Evolutionary conservation across 352 stramenopile genomes (phyloP), one percentile per base, ranked within the genome.

Genomic region (Globisporangium echinulatum): DNA sequence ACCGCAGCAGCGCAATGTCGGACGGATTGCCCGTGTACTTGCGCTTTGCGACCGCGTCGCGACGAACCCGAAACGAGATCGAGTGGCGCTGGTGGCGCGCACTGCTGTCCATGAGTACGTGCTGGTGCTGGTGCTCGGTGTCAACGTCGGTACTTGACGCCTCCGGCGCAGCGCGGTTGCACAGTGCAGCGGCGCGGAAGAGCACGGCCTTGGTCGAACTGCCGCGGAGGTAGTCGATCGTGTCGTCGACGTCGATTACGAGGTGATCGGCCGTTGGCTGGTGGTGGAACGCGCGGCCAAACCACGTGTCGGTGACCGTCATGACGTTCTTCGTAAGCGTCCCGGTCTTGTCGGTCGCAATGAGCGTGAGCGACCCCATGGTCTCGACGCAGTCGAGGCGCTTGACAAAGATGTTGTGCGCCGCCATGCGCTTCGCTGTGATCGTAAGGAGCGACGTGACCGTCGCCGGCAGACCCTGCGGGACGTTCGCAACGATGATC

Each of bases 291-390:
- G 70, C 63, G 7, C 66, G 46, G 7, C 63, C 74, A 25, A 61
- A 42, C 71, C 71, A 84, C 25, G 63, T 76, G 51, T 85, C 71
- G 2, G 71, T 79, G 37, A 83, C 65, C 13, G 75, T 75, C 82
- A 83, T 79, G 51, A 85, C 69, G 67, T 80, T 82, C 61, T 78
- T 81, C 4, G 93, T 98, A 7, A 97, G 78, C 49, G 91, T 98
- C 25, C 88, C 90, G 2, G 91, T 97, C 71, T 97, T 97, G 72
- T 98, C 94, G 0, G 86, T 96, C 37, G 90, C 97, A 15, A 98
- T 79, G 19, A 97, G 74, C 49, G 74, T 78, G 70, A 97, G 96
- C 36, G 75, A 79, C 3, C 87, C 90, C 54, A 98, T 71, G 9
- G 93, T 90, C 64, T 97, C 85, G 52, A 97, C 92, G 25, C 89